phyloP scores from a whole-genome alignment of 1,284 basidiomycete species.

The Microbotryum violaceum region DNA sequence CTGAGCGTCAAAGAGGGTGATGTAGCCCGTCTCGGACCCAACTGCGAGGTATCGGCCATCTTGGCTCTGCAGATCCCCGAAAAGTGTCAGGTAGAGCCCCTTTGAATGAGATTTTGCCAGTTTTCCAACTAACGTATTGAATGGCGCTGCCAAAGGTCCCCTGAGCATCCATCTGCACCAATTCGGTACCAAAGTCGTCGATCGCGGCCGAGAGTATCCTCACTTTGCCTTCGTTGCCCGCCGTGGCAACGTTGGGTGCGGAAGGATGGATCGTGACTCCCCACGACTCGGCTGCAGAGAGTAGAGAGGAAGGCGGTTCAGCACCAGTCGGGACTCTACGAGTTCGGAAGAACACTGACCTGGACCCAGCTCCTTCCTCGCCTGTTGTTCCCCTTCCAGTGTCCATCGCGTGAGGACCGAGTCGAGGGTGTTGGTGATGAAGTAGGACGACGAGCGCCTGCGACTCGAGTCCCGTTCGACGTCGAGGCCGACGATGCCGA shows the following conservation, averaged over 20 bases:
- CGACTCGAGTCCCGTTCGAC: constrained; percentile 17
- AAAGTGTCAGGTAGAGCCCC: neutral
- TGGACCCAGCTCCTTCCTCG: constrained; percentile 25
- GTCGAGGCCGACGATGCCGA: constrained; percentile 30
- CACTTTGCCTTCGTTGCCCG: constrained; percentile 24
- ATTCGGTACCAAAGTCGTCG: constrained; percentile 31
- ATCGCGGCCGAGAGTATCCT: constrained; percentile 22
- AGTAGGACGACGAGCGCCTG: constrained; percentile 9
- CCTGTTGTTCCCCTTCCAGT: constrained; percentile 18
- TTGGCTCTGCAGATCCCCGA: constrained; percentile 18
- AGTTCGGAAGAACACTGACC: constrained; percentile 6
- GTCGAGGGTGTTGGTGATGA: constrained; percentile 28
- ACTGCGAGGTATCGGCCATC: constrained; percentile 28
- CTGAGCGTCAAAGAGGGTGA: constrained; percentile 31
- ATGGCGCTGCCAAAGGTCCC: constrained; percentile 30
- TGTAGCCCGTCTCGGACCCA: constrained; percentile 28
- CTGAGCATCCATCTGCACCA: constrained; percentile 21
- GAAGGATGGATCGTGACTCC: constrained; percentile 26
- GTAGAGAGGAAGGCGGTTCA: neutral
- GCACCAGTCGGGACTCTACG: neutral
- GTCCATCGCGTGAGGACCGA: constrained; percentile 27
- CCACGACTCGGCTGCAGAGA: constrained; percentile 25
- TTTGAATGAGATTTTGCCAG: neutral
- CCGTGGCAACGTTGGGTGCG: constrained; percentile 22
- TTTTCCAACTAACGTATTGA: constrained; percentile 21